These are phyloP conservation scores for Neurospora cerealis DNA, from an alignment of 495 filamentous ascomycete genomes.

Conservation along the genomic window DNA sequence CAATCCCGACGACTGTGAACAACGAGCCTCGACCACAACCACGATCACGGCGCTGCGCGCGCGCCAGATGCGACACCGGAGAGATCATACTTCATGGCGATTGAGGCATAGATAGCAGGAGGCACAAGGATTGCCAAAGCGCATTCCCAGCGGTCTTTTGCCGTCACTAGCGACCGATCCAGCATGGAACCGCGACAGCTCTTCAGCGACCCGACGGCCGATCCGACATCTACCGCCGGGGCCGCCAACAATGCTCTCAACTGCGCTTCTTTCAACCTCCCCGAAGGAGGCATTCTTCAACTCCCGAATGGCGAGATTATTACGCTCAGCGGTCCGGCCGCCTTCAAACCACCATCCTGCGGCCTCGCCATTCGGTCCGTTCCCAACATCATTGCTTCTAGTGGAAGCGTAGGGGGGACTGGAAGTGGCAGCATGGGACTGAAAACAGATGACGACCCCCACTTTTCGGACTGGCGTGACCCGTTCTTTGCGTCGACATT, in stretches of 20 bases:
- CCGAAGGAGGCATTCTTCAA: slow-evolving; percentile 48
- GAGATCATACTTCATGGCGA: slow-evolving; percentile 20
- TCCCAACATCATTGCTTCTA: slow-evolving; percentile 36
- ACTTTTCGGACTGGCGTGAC: slow-evolving; percentile 53
- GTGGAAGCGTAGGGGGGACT: slow-evolving; percentile 22
- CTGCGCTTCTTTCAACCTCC: slow-evolving; percentile 41
- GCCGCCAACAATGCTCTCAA: slow-evolving; percentile 11
- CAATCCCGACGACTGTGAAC: not conserved
- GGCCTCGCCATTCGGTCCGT: slow-evolving; percentile 27
- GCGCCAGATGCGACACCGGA: slow-evolving; percentile 5
- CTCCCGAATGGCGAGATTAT: slow-evolving; percentile 47
- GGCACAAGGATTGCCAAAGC: slow-evolving; percentile 18
- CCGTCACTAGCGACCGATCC: slow-evolving; percentile 7
- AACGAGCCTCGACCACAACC: not conserved
- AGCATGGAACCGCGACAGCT: slow-evolving; percentile 18
- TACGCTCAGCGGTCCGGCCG: slow-evolving; percentile 51
- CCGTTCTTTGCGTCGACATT: slow-evolving; percentile 90
- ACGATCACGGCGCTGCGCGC: not conserved
- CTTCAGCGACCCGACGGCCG: slow-evolving; percentile 9
- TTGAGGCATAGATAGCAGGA: slow-evolving; percentile 16
- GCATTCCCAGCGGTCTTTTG: slow-evolving; percentile 12
- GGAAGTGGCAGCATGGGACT: not conserved
- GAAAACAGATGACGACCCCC: slow-evolving; percentile 10
- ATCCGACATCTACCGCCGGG: slow-evolving; percentile 5
- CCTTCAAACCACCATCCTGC: slow-evolving; percentile 51